Base-by-base conservation (phyloP, 176 grass and related monocot species). In the Microstegium vimineum region DNA sequence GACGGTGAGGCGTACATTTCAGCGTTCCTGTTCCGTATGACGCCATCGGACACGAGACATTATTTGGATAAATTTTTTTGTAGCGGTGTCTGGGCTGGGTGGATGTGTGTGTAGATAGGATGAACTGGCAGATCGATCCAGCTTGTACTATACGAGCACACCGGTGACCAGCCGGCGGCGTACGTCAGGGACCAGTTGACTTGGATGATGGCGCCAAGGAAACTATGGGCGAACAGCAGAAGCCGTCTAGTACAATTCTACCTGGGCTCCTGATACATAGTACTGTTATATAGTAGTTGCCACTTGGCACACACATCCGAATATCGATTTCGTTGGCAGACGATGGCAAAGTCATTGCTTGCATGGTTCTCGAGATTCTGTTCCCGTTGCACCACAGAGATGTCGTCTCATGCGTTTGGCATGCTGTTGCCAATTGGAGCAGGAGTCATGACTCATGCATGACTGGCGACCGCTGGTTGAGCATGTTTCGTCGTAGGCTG, bases 101-200 rank as follows among this genome's bases (percentile, higher is more conserved):
- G 25, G n/a, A 23, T n/a, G n/a, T n/a, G n/a, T n/a, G n/a, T n/a
- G n/a, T n/a, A 9, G 46, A 56, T 34, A 14, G 2, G 74, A 66
- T 66, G 81, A 73, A 37, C 45, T 36, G 57, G 86, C 67, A 47
- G 61, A 34, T 52, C 26, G 43, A 15, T 20, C 13, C 32, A 13
- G 20, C 59, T 25, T 33, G 27, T 6, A n/a, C n/a, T n/a, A n/a
- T n/a, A 42, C 41, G 30, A 34, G 62, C 77, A 46, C 77, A 49
- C 62, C 22, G 1, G n/a, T 25, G 23, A 60, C 56, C 56, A 26
- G 52, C 74, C 51, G n/a, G 73, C 11, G 8, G 49, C 33, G n/a
- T 57, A 32, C 63, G 31, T 75, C 74, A 61, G 59, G 42, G 23
- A 16, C 25, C 5, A 51, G 66, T 72, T 78, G 80, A 73, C 80